Percentiles rank a stretch among this genome's conserved stretches.
phyloP scores from a whole-genome alignment of 257 asterid species.

The Gentiana macrophylla region DNA sequence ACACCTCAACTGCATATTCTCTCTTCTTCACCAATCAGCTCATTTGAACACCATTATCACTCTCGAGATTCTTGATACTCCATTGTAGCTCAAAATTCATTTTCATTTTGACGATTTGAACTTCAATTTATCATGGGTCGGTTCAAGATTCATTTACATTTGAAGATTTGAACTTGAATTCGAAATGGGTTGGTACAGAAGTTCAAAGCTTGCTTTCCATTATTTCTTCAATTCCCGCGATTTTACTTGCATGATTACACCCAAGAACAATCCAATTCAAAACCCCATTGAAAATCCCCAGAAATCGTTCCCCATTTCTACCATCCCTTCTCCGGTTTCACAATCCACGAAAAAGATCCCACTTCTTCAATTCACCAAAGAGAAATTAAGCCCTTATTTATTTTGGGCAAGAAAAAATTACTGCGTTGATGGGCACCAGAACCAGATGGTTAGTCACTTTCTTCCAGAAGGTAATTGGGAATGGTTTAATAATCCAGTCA shows the following conservation, averaged over 20 bases:
- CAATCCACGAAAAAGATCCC: neutral
- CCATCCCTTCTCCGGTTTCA: slow-evolving; percentile 2
- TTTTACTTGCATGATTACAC: slow-evolving; percentile 20
- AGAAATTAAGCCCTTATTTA: slow-evolving; percentile 31
- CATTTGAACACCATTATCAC: no score
- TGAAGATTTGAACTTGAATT: no score
- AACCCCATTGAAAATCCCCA: slow-evolving; percentile 2
- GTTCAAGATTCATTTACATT: no score
- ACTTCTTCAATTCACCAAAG: slow-evolving; percentile 29
- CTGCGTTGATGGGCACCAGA: slow-evolving; percentile 42
- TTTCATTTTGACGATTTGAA: no score
- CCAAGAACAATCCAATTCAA: slow-evolving; percentile 4
- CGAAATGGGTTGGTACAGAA: slow-evolving; percentile 57
- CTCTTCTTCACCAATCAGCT: no score
- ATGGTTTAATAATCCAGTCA: slow-evolving; percentile 62
- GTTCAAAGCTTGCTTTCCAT: slow-evolving; percentile 29
- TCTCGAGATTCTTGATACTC: no score
- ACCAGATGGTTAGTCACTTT: slow-evolving; percentile 34
- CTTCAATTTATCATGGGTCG: no score
- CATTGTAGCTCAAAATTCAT: no score
- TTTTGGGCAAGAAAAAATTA: slow-evolving; percentile 59
- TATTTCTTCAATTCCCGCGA: slow-evolving; percentile 9
- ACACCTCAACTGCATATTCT: no score
- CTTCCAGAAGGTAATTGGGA: slow-evolving; percentile 55
- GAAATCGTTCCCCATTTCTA: neutral